Evolutionary conservation across 179 eudicot genomes (phyloP).

Genomic region (Nepenthes alata): DNA sequence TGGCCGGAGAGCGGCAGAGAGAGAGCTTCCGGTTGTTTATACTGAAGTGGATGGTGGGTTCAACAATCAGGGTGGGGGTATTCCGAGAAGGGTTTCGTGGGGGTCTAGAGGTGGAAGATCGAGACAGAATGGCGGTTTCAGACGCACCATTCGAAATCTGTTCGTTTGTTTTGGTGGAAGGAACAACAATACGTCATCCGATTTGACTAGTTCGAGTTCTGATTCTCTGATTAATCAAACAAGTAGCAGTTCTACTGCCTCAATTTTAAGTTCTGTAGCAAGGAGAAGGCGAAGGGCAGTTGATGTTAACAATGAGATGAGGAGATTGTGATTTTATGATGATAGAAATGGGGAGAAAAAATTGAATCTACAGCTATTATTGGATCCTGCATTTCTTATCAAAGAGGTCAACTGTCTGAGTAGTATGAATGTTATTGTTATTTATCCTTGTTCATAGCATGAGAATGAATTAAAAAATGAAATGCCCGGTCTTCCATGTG

Average conservation of each 20-base stretch:
- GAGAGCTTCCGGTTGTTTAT: conserved; percentile 75
- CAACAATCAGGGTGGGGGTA: conserved; percentile 38
- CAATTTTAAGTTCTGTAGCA: conserved; percentile 26
- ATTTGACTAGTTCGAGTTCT: conserved; percentile 27
- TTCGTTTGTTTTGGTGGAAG: conserved; percentile 64
- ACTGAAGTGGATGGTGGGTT: conserved; percentile 96
- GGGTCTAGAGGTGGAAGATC: conserved; percentile 25
- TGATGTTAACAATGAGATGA: conserved; percentile 19
- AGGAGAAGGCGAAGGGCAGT: conserved; percentile 34
- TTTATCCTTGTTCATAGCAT: too few relatives aligned
- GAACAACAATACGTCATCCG: conserved; percentile 9
- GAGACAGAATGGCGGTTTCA: conserved; percentile 22
- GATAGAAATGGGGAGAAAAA: too few relatives aligned
- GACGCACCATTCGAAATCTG: conserved; percentile 29
- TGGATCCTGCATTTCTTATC: too few relatives aligned
- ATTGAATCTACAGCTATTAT: too few relatives aligned
- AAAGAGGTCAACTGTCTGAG: too few relatives aligned
- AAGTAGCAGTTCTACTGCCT: conserved; percentile 17
- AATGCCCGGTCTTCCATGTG: too few relatives aligned
- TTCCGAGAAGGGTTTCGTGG: conserved; percentile 37
- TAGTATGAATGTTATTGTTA: too few relatives aligned
- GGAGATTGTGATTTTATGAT: conserved; percentile 32
- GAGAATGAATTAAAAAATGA: too few relatives aligned
- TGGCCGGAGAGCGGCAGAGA: conserved; percentile 40
- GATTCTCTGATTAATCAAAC: conserved; percentile 30